Base-by-base conservation (phyloP, 2,329 filamentous ascomycete genomes). In the Sphaerulina musiva region DNA sequence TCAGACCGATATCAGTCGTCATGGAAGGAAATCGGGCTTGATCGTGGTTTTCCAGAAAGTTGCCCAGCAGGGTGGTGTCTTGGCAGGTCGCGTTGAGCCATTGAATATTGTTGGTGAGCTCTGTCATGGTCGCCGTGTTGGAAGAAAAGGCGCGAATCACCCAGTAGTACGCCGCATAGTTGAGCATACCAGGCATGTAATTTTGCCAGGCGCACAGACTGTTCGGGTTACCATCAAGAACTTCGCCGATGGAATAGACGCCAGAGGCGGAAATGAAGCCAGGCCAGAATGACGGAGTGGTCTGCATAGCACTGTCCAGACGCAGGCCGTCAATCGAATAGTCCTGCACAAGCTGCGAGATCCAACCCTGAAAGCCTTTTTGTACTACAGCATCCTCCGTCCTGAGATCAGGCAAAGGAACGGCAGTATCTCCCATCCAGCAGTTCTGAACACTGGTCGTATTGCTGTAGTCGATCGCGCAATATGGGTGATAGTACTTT, bases 331-430 rank as follows among this genome's bases (percentile, higher is more conserved):
- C 76, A 69, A 85, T 81, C 23, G 73, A 73, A 63, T 84, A 86
- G 58, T 81, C 80, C 3, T 72, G 62, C 1, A 86, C 78, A 0
- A 86, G 71, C 44, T 72, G 71, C 11, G 65, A 68, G 58, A 86
- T 73, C 84, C 84, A 87, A 17, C 71, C 66, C 47, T 80, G 72
- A 64, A 78, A 80, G 3, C 78, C 70, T 9, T 66, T 66, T 26
- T 75, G 73, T 6, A 86, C 77, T 1, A 66, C 66, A 0, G 68
- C 46, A 29, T 74, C 70, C 38, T 78, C 74, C 0, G 83, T 86
- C 50, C 80, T 71, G 11, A 86, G 64, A 59, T 87, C 83, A 0
- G 83, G 81, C 0, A 87, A 75, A 0, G 75, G 73, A 6, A 80
- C 75, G 3, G 72, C 74, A 26, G 72, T 72, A 50, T 78, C 75